Percentiles rank a stretch among this genome's conserved stretches.
Evolutionary conservation across 768 basidiomycete genomes (phyloP).

Genomic region (Tricholoma saponaceum): DNA sequence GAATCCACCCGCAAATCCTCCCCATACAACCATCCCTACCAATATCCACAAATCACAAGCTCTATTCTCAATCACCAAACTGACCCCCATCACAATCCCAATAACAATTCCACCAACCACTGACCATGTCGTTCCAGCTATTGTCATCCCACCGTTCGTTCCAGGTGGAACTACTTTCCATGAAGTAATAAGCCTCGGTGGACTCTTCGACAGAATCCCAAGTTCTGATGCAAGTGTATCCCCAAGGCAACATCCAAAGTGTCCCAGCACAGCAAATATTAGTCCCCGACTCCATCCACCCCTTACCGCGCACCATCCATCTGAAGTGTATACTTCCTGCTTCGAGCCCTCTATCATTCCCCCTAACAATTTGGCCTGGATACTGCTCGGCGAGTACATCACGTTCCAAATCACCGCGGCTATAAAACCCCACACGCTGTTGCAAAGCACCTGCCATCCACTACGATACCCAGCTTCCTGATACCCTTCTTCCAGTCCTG

Average conservation of each 20-base stretch:
- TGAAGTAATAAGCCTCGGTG: constrained; percentile 78
- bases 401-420: constrained; percentile 65
- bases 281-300: constrained; percentile 57
- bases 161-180: constrained; percentile 74
- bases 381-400: constrained; percentile 42
- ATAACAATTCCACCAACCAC: constrained; percentile 69
- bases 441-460: constrained; percentile 81
- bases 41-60: constrained; percentile 45
- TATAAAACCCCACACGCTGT: constrained; percentile 61
- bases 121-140: constrained; percentile 71
- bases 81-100: constrained; percentile 54
- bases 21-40: constrained; percentile 50
- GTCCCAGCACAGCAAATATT: constrained; percentile 68
- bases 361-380: constrained; percentile 29
- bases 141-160: constrained; percentile 85
- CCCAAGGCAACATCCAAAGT: constrained; percentile 85
- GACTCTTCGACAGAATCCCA: constrained; percentile 72
- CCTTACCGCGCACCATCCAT: constrained; percentile 61
- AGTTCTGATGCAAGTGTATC: constrained; percentile 94
- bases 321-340: constrained; percentile 30
- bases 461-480: constrained; percentile 68
- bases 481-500: constrained; percentile 73
- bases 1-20: constrained; percentile 62
- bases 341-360: constrained; percentile 22
- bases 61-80: constrained; percentile 59